Conservation (phyloP, 352 stramenopile genomes). For the Halophytophthora polymorphica region DNA sequence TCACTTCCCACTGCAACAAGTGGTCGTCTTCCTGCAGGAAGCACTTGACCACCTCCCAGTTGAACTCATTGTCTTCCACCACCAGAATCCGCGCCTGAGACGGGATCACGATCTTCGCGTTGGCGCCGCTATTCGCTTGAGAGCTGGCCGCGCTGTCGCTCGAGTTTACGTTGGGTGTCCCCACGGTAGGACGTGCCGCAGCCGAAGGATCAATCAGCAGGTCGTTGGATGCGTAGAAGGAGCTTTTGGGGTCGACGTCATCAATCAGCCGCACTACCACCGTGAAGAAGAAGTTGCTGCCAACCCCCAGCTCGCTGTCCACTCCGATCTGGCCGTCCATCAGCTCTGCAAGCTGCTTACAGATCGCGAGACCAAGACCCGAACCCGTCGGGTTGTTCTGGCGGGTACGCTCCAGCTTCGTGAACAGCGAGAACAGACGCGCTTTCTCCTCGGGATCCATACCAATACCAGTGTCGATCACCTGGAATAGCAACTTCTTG, state of each 20-base stretch:
- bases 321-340: constrained; percentile 88
- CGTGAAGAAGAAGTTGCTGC: constrained; percentile 85
- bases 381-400: constrained; percentile 88
- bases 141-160: constrained; percentile 41
- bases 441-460: constrained; percentile 84
- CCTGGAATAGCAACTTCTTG: constrained; percentile 80
- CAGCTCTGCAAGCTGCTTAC: constrained; percentile 84
- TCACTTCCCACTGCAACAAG: constrained; percentile 68
- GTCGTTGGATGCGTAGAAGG: constrained; percentile 50
- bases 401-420: constrained; percentile 70
- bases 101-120: constrained; percentile 38
- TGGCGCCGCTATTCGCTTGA: constrained; percentile 21
- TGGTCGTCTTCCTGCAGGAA: constrained; percentile 74
- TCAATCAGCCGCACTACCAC: constrained; percentile 66
- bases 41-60: constrained; percentile 77
- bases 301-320: constrained; percentile 72
- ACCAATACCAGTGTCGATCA: constrained; percentile 81
- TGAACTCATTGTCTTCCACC: constrained; percentile 78
- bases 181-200: constrained; percentile 10
- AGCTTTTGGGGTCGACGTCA: constrained; percentile 37
- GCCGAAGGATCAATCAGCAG: constrained; percentile 32
- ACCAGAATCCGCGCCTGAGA: constrained; percentile 64
- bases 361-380: constrained; percentile 83
- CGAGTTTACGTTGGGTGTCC: constrained; percentile 34
- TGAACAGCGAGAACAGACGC: constrained; percentile 80